Evolutionary conservation across 2,329 filamentous ascomycete species (phyloP), one percentile per base, ranked within the genome.

Genomic region (Ophiostoma quercus): DNA sequence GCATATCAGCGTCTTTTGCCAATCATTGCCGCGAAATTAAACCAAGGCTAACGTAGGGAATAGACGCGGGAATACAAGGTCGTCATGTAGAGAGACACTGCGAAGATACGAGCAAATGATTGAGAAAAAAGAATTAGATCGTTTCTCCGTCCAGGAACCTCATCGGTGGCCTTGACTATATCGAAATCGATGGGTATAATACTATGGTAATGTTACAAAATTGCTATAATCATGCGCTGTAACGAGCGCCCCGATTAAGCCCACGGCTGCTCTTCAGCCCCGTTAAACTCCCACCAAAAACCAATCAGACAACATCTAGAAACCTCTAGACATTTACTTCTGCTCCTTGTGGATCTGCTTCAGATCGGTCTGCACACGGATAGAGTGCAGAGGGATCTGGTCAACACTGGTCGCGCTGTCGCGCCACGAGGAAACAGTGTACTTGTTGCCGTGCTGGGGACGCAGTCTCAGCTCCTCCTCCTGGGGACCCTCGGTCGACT

Each of bases 151-250:
- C 57, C 14, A 62, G 57, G 57, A 62, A 62, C 57, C 25, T 29
- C 25, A 34, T 62, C 57, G 57, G 57, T 8, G 16, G 22, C 57
- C 57, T 62, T 62, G 14, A 62, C 57, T 14, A 32, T 62, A 32
- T 62, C 57, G 22, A 62, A 62, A 62, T 62, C 57, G 57, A 62
- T 62, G 57, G 57, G 57, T 62, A 62, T 62, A 62, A 62, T 62
- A 62, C 54, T 60, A 32, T 60, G n/a, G n/a, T 60, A 60, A 60
- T 60, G 54, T 32, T 60, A 62, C 57, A 62, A 32, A 57, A 62
- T 19, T 32, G 25, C 57, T 62, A 16, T 19, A 62, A 62, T 25
- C 51, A 57, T 62, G 25, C 57, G 22, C 57, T 62, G 25, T 7
- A 19, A 57, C 51, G 9, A 25, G 51, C 51, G 51, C 51, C 25